Evolutionary conservation across 192 early-diverging fungal genomes (phyloP).

Genomic region (Jimgerdemannia lactiflua): DNA sequence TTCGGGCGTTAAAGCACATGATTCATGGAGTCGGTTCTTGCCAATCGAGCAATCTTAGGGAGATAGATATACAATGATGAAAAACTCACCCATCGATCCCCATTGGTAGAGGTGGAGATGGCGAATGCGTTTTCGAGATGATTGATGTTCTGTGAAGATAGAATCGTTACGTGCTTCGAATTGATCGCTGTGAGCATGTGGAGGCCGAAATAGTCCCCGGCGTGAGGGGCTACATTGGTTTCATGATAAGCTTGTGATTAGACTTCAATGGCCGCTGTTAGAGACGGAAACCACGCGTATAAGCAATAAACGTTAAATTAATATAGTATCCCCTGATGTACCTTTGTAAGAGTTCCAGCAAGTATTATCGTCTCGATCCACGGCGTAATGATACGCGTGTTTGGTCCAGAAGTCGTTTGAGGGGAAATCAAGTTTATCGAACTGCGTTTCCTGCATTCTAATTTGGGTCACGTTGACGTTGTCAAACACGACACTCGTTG

Average conservation of each 20-base stretch:
- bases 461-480: conserved; percentile 30
- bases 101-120: not conserved
- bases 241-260: too few relatives aligned
- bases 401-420: conserved; percentile 33
- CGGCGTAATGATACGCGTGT: conserved; percentile 45
- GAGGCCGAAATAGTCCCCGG: not conserved
- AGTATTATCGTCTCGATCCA: conserved; percentile 41
- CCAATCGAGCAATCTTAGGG: too few relatives aligned
- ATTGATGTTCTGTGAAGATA: not conserved
- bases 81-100: not conserved
- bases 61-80: not conserved
- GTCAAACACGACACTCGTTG: conserved; percentile 33
- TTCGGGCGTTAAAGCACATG: not conserved
- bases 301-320: not conserved
- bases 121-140: not conserved
- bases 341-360: conserved; percentile 50
- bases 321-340: conserved; percentile 2
- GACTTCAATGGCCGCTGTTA: too few relatives aligned
- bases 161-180: not conserved
- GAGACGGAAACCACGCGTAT: too few relatives aligned
- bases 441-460: conserved; percentile 37
- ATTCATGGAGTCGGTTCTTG: too few relatives aligned
- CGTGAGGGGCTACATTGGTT: not conserved
- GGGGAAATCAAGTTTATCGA: conserved; percentile 38
- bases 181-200: not conserved